Base-by-base conservation (phyloP, 2,329 filamentous ascomycete species). In the Ceratocystis alfenasii region DNA sequence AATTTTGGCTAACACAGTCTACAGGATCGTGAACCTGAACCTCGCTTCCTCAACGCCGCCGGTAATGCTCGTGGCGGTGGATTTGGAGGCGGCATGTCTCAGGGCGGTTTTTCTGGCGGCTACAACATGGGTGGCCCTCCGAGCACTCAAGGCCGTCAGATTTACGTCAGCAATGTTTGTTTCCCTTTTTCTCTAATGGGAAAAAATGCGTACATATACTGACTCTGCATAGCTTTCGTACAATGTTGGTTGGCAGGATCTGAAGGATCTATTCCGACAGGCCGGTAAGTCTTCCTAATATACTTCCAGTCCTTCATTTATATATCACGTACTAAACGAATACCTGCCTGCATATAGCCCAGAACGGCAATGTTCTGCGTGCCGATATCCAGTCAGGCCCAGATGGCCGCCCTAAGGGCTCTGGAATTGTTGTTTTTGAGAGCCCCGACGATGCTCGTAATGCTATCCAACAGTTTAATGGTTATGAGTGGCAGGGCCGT, bases 151-250 rank as follows among this genome's bases (percentile, higher is more conserved):
- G 84, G 89, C 73, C 88, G 91, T 76, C 94, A 97, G 79, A 91
- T 99, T 77, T 99, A 96, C 77, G 85, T 99, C 75, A 89, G 90
- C 77, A 99, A 99, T 83, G 94, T 99, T 84, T 84, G 93, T 95
- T 76, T 71, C 75, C 53, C 65, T 71, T 15, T 12, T 65, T 46
- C 63, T 70, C 64, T 67, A 69, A 68, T 2, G 62, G 68, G 2
- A 59, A 5, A 8, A 8, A 50, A 68, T 77, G 65, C 4, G 36
- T 15, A 41, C 36, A 41, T 41, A 3, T 75, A 71, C 65, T 66
- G 70, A 72, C 50, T 17, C 33, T 59, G 4, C 71, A 53, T 78
- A 99, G 94, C 89, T 99, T 71, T 94, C 94, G 22, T 99, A 92
- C 79, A 95, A 90, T 70, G 90, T 95, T 72, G 94, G 94, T 75